phyloP scores from a whole-genome alignment of 345 rosid genomes.

The Psidium friedrichsthalianum region DNA sequence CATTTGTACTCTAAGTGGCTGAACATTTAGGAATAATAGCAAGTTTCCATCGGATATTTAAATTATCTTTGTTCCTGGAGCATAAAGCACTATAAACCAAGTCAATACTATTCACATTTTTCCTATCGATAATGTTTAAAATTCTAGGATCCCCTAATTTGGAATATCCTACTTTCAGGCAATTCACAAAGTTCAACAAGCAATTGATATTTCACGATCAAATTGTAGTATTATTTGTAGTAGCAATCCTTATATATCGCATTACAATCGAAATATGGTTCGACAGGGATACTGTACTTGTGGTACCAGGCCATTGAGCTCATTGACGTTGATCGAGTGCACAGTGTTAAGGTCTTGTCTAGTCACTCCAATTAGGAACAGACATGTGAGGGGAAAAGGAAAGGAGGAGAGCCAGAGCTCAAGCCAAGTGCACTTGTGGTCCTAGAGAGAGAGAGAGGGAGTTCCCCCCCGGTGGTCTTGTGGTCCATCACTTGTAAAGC shows the following conservation, averaged over 20 bases:
- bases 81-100: not conserved
- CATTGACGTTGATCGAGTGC: not conserved
- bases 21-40: not conserved
- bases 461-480: not conserved
- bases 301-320: not conserved
- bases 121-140: too few relatives aligned
- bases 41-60: not conserved
- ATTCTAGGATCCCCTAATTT: too few relatives aligned
- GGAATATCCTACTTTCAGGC: too few relatives aligned
- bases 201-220: too few relatives aligned
- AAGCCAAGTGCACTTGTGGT: not conserved
- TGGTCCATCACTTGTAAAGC: not conserved
- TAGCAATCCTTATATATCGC: too few relatives aligned
- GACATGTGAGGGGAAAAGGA: not conserved
- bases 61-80: not conserved
- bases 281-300: not conserved
- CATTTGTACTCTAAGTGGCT: not conserved
- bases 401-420: not conserved
- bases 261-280: too few relatives aligned
- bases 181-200: too few relatives aligned
- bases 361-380: not conserved
- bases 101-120: not conserved
- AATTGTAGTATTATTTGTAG: too few relatives aligned
- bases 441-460: not conserved
- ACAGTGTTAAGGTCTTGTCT: not conserved